Base-by-base conservation (phyloP, 805 yeast genomes). In the Myxozyma geophila region DNA sequence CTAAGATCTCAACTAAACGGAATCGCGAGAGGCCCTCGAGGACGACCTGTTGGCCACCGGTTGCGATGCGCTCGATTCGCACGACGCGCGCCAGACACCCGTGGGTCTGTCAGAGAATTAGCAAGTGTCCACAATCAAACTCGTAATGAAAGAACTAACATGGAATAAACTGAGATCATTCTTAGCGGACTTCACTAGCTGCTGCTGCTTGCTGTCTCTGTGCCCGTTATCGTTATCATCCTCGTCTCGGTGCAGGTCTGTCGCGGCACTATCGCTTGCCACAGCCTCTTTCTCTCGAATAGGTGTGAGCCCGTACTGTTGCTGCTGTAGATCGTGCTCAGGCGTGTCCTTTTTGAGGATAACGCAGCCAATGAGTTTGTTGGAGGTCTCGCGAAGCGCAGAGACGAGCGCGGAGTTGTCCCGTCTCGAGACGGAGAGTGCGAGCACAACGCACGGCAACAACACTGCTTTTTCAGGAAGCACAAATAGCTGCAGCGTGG, bases 11-110 rank as follows among this genome's bases (percentile, higher is more conserved):
- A 12, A 53, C 39, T 13, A 33, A 13, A 7, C 54, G 44, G 51
- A 70, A 52, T 7, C 72, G 70, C 28, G 65, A 49, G 5, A 67
- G 40, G 36, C 72, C 72, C 54, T 70, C 72, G 37, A 70, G 43
- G 5, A 67, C 66, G 43, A 66, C 62, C 47, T 66, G 67, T 17
- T 51, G 60, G 35, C 48, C 53, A 12, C 60, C 61, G 13, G 64
- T 36, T 28, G 51, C 56, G 2, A 64, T 43, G 13, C 68, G 58
- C 44, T 70, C 72, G n/a, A 70, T 51, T 10, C 72, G 66, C 12
- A 66, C 66, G 33, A 70, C 54, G 21, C 66, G 54, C 12, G 70
- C 70, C 15, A 66, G 52, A 40, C 70, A 61, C 2, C 71, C 71
- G 36, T 19, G 9, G 1, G 28, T 37, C 39, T 36, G 37, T 21